These are phyloP conservation scores for Mycena floridula DNA, from an alignment of 768 basidiomycete species.

Conservation along the genomic window DNA sequence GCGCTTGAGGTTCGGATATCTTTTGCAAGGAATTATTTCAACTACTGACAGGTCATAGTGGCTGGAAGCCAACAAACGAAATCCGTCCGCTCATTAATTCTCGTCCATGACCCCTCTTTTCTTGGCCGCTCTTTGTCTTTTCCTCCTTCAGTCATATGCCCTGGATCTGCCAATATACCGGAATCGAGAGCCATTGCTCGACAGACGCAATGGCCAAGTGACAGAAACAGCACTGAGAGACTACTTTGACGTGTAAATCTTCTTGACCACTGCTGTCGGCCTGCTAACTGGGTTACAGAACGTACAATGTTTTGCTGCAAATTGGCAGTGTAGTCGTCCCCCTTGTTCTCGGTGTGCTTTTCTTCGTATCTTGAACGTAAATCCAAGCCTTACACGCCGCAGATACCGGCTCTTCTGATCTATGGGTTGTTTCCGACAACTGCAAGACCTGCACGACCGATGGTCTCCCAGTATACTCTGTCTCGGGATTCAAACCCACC, in stretches of 20 bases:
- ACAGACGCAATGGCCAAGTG: too few species aligned
- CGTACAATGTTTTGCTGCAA: slow-evolving; percentile 56
- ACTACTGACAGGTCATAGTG: too few species aligned
- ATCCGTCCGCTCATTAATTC: too few species aligned
- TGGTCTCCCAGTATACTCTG: slow-evolving; percentile 43
- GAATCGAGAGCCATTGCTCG: too few species aligned
- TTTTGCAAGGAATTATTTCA: too few species aligned
- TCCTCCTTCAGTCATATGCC: too few species aligned
- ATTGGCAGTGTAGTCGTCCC: slow-evolving; percentile 48
- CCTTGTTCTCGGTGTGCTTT: slow-evolving; percentile 51
- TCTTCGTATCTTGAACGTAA: background rate
- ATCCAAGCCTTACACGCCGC: background rate
- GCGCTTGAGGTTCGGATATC: too few species aligned
- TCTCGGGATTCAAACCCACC: slow-evolving; percentile 39
- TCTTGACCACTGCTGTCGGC: background rate
- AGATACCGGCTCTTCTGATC: slow-evolving; percentile 78
- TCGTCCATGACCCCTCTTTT: too few species aligned
- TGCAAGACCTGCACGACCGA: slow-evolving; percentile 39
- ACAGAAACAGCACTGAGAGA: too few species aligned
- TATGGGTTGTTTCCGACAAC: slow-evolving; percentile 63
- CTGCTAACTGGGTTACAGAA: slow-evolving; percentile 27
- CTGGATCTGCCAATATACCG: too few species aligned
- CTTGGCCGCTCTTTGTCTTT: too few species aligned
- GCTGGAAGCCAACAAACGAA: too few species aligned
- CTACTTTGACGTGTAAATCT: slow-evolving; percentile 52